Base-by-base conservation (phyloP, 179 eudicot species). In the Nepenthes alata region DNA sequence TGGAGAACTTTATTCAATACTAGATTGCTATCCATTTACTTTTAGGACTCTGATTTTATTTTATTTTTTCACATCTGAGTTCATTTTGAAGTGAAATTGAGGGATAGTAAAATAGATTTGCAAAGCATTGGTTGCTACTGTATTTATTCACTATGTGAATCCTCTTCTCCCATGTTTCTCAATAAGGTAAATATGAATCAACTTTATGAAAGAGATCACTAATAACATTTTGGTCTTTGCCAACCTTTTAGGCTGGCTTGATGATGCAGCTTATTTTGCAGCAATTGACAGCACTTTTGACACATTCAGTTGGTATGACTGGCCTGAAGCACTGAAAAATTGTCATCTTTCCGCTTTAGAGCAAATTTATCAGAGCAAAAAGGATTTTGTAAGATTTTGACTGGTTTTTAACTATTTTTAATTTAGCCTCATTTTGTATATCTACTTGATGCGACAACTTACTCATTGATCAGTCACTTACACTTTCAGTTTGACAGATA, bases 211-310 rank as follows among this genome's bases (percentile, higher is more conserved):
- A 41, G 45, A 7, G 6, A 0, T 41, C 45, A 41, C 8, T 4
- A 4, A 41, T 41, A 25, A 25, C 25, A 25, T 50, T 13, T 0
- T 50, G 8, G 53, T 50, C 4, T 11, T 64, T 41, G 25, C 14
- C 56, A n/a, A 53, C 58, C 59, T 3, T 80, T 59, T 72, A 93
- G 98, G 97, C 71, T 93, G 98, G 98, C 98, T 93, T 66, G 95
- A 83, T 73, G 98, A 93, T 77, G 96, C 98, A 37, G 95, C 98
- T 54, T 85, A 75, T 77, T 93, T 93, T 83, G 98, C 98, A 67
- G 98, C 98, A 16, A 85, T 93, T 58, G 98, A 93, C 70, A 70
- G 71, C 67, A 70, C 79, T 57, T 55, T 82, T 58, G 67, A 80
- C 53, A 76, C 97, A 59, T 69, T 73, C 52, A 83, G 77, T 70